phyloP scores from a whole-genome alignment of 441 rosid genomes.

The Mallotus japonicus region DNA sequence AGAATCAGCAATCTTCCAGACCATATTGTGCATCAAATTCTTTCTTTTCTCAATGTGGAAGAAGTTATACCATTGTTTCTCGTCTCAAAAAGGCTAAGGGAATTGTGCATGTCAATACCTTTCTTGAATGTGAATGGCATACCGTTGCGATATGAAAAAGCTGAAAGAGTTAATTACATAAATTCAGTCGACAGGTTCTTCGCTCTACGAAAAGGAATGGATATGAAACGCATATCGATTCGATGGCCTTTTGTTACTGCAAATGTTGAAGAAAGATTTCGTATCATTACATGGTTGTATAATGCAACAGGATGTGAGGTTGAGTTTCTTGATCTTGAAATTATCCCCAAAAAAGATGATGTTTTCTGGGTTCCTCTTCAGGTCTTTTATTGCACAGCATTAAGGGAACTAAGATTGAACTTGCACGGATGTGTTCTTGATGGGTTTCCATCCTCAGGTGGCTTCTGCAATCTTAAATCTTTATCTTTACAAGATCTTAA shows the following conservation, averaged over 20 bases:
- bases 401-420: too few relatives aligned
- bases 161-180: neutral
- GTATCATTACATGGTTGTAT: neutral
- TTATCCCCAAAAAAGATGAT: neutral
- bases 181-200: neutral
- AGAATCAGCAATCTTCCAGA: conserved; percentile 1
- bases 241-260: neutral
- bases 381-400: neutral
- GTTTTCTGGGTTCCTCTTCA: neutral
- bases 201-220: neutral
- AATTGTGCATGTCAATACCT: neutral
- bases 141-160: neutral
- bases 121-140: neutral
- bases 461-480: neutral
- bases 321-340: neutral
- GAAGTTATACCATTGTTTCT: neutral
- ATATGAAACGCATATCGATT: neutral
- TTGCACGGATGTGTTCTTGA: neutral
- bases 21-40: neutral
- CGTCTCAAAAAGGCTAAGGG: neutral
- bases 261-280: neutral
- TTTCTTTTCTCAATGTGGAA: neutral
- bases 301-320: neutral
- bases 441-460: neutral
- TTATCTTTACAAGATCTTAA: neutral